phyloP scores from a whole-genome alignment of 2,329 filamentous ascomycete genomes.

The Endoconidiophora polonica region DNA sequence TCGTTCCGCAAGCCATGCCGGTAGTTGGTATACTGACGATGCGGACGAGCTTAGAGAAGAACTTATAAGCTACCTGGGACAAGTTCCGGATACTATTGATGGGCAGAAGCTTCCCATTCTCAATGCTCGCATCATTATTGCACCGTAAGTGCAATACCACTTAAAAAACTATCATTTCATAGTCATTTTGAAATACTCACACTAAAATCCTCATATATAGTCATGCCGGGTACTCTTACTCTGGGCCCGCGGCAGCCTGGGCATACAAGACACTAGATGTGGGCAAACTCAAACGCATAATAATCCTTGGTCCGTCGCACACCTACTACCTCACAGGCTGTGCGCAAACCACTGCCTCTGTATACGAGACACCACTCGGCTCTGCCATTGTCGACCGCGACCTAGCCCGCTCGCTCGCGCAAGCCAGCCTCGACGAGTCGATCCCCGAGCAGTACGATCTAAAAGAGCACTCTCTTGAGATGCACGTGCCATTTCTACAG shows the following conservation, averaged over 20 bases:
- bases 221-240: slow-evolving; percentile 87
- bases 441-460: slow-evolving; percentile 56
- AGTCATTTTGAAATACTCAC: background rate
- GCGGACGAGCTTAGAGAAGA: slow-evolving; percentile 42
- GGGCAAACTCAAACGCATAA: slow-evolving; percentile 66
- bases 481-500: slow-evolving; percentile 90
- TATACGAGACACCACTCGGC: slow-evolving; percentile 61
- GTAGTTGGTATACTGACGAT: slow-evolving; percentile 67
- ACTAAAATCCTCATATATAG: slow-evolving; percentile 28
- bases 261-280: slow-evolving; percentile 84
- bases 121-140: slow-evolving; percentile 72
- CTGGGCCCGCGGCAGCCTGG: slow-evolving; percentile 81
- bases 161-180: background rate
- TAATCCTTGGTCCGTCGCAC: slow-evolving; percentile 85
- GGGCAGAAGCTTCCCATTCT: slow-evolving; percentile 47
- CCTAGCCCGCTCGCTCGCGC: slow-evolving; percentile 33
- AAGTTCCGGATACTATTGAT: slow-evolving; percentile 50
- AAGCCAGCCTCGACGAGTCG: slow-evolving; percentile 19
- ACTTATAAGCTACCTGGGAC: slow-evolving; percentile 57
- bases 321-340: slow-evolving; percentile 64
- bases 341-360: slow-evolving; percentile 55
- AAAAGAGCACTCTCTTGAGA: slow-evolving; percentile 83
- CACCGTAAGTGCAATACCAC: slow-evolving; percentile 49
- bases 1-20: slow-evolving; percentile 55
- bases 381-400: slow-evolving; percentile 46